Evolutionary conservation across 164 flowering plant genomes (phyloP).

Genomic region (Dillenia turbinata): DNA sequence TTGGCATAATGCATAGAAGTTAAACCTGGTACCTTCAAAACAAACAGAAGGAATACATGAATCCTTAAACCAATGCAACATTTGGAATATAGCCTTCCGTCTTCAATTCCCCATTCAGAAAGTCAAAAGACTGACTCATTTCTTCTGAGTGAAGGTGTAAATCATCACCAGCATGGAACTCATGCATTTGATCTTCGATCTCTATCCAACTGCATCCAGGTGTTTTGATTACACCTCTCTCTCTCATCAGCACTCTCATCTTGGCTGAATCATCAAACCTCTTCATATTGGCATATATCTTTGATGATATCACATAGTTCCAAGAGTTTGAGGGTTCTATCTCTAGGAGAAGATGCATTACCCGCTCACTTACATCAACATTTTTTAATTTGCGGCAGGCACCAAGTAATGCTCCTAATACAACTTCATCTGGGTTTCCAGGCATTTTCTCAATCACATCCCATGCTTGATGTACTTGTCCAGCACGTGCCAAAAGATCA

Average conservation of each 20-base stretch:
- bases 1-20: too few relatives aligned
- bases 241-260: conserved; percentile 59
- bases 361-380: conserved; percentile 43
- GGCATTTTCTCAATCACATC: conserved; percentile 57
- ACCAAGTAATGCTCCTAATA: conserved; percentile 62
- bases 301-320: conserved; percentile 60
- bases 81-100: conserved; percentile 32
- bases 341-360: conserved; percentile 40
- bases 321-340: conserved; percentile 59
- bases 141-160: conserved; percentile 13
- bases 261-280: conserved; percentile 66
- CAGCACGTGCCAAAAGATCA: conserved; percentile 76
- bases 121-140: conserved; percentile 12
- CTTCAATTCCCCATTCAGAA: conserved; percentile 39
- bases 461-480: conserved; percentile 60
- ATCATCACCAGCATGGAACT: conserved; percentile 48
- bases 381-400: conserved; percentile 52
- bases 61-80: conserved; percentile 2
- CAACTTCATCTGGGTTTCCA: conserved; percentile 58
- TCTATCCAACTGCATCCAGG: conserved; percentile 78
- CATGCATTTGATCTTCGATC: conserved; percentile 29
- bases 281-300: conserved; percentile 48
- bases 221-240: conserved; percentile 50
- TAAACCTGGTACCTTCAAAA: too few relatives aligned
- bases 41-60: background rate